Evolutionary conservation across 345 rosid species (phyloP).

Genomic region (Lepidium africanum): DNA sequence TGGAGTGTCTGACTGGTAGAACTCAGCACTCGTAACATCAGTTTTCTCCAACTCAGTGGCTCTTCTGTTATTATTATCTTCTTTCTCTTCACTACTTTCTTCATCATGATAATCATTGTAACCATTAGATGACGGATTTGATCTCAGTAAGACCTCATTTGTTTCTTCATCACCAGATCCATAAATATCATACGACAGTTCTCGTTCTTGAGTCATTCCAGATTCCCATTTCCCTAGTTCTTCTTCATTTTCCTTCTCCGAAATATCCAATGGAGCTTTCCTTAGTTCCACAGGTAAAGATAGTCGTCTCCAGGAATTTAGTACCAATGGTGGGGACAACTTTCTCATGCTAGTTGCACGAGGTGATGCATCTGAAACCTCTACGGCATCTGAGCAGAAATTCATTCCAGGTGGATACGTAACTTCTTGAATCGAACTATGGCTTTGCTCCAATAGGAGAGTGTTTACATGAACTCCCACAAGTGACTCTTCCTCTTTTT

Average conservation of each 20-base stretch:
- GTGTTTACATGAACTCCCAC: not conserved
- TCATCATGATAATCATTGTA: constrained; percentile 24
- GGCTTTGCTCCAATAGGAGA: constrained; percentile 17
- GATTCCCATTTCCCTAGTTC: constrained; percentile 33
- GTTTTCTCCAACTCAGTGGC: constrained; percentile 8
- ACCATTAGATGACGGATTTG: constrained; percentile 22
- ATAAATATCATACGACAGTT: constrained; percentile 25
- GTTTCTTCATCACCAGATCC: constrained; percentile 25
- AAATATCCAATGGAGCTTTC: constrained; percentile 31
- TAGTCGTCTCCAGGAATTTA: constrained; percentile 17
- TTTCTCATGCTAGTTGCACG: constrained; percentile 31
- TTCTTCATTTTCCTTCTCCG: constrained; percentile 33
- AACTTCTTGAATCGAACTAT: constrained; percentile 14
- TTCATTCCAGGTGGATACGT: not conserved
- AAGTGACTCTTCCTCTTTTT: not conserved
- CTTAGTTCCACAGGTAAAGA: constrained; percentile 25
- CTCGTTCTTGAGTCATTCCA: constrained; percentile 37
- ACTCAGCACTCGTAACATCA: constrained; percentile 8
- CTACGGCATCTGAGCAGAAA: not conserved
- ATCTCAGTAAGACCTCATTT: constrained; percentile 28
- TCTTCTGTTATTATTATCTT: not conserved
- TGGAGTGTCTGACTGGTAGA: constrained; percentile 33
- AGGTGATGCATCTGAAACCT: constrained; percentile 30
- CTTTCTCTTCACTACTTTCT: constrained; percentile 29
- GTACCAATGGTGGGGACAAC: constrained; percentile 16